phyloP scores from a whole-genome alignment of 495 filamentous ascomycete species.

The Penicillium steckii region DNA sequence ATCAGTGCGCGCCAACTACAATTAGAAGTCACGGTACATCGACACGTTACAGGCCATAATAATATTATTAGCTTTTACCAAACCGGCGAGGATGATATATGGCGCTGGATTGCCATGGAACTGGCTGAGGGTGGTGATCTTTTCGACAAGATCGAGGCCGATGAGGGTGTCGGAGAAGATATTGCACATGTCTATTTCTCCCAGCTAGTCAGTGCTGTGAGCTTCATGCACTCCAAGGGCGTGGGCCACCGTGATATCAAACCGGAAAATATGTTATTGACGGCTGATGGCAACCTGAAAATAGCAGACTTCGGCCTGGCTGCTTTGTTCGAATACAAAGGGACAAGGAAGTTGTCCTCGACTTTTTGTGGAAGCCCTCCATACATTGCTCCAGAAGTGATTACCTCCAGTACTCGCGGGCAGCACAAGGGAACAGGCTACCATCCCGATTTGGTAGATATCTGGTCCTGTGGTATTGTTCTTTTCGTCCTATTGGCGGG shows the following conservation, averaged over 20 bases:
- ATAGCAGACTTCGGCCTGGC: conserved; percentile 97
- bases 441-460: conserved; percentile 78
- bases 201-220: conserved; percentile 85
- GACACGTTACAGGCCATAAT: conserved; percentile 78
- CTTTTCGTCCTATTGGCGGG: conserved; percentile 92
- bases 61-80: conserved; percentile 93
- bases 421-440: conserved; percentile 65
- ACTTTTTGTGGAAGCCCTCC: conserved; percentile 96
- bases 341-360: conserved; percentile 70
- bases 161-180: conserved; percentile 87
- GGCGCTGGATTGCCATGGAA: conserved; percentile 99
- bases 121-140: conserved; percentile 93
- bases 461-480: conserved; percentile 97
- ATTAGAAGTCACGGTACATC: conserved; percentile 87
- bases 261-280: conserved; percentile 85
- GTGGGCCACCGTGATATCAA: conserved; percentile 90
- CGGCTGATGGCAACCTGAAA: conserved; percentile 82
- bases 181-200: conserved; percentile 96
- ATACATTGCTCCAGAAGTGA: conserved; percentile 96
- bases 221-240: conserved; percentile 92
- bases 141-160: conserved; percentile 99
- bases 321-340: conserved; percentile 87
- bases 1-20: conserved; percentile 84
- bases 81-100: conserved; percentile 80
- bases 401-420: conserved; percentile 47